Percentiles rank a stretch among this genome's conserved stretches.
These are phyloP conservation scores for Penicillium cinerascens DNA, from an alignment of 495 filamentous ascomycete species.

Conservation along the genomic window DNA sequence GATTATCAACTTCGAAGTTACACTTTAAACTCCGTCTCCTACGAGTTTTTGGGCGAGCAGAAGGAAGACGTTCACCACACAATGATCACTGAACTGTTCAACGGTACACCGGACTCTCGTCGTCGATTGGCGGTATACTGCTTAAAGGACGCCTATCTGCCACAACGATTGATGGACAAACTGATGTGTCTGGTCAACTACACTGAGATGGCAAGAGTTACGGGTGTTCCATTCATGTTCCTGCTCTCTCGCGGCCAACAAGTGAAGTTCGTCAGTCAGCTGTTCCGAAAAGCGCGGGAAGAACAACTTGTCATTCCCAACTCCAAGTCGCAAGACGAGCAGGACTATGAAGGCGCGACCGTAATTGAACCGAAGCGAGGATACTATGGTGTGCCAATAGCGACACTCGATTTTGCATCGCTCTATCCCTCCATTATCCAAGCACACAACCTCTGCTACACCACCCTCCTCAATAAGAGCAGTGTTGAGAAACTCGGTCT, in stretches of 20 bases:
- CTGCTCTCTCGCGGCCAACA: constrained; percentile 91
- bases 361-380: constrained; percentile 93
- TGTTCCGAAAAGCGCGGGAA: constrained; percentile 91
- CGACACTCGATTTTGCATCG: constrained; percentile 97
- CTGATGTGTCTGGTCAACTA: constrained; percentile 97
- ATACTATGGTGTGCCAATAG: constrained; percentile 91
- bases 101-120: constrained; percentile 87
- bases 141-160: constrained; percentile 95
- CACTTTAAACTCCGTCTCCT: constrained; percentile 92
- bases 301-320: constrained; percentile 94
- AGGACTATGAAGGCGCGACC: constrained; percentile 91
- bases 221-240: constrained; percentile 95
- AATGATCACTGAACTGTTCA: constrained; percentile 98
- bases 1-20: constrained; percentile 96
- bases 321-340: constrained; percentile 63
- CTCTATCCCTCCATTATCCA: constrained; percentile 99
- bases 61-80: constrained; percentile 99
- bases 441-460: constrained; percentile 98
- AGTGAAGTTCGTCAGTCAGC: constrained; percentile 94
- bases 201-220: constrained; percentile 99
- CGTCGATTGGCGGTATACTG: constrained; percentile 93
- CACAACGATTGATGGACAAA: constrained; percentile 94
- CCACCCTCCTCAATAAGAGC: constrained; percentile 82
- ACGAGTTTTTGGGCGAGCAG: constrained; percentile 95
- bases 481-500: constrained; percentile 68